Evolutionary conservation across 2,329 filamentous ascomycete species (phyloP), one percentile per base, ranked within the genome.

Genomic region (Ascochyta viciae-villosae): DNA sequence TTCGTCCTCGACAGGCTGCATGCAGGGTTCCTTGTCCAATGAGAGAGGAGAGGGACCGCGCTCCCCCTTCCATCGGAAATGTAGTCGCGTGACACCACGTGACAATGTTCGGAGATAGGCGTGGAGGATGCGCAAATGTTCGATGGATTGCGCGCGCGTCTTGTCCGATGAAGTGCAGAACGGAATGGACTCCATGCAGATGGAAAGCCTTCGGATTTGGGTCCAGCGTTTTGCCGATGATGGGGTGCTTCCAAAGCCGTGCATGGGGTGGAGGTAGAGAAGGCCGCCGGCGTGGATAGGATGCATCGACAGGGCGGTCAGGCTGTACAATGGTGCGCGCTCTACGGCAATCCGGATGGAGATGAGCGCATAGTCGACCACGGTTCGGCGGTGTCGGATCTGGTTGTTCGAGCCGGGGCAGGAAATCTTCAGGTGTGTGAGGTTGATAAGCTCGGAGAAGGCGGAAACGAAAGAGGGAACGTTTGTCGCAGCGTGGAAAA

Each of bases 401-500:
- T 71, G 59, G 8, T 82, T 79, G 56, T 87, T 81, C 74, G 92
- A 89, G 34, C 87, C 89, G 5, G 90, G 90, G 64, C 91, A 95
- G 58, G 86, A 87, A 70, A 96, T 84, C 44, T 85, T 89, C 56
- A 96, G 81, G 72, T 94, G 90, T 41, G 85, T 81, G 66, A 96
- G 80, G 65, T 88, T 89, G 54, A 85, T 79, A 67, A 96, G 75
- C 60, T 87, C 80, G 33, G 83, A 84, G 71, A 96, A 81, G 44
- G 90, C 90, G 61, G 87, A 83, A 65, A 94, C 87, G 78, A 96
- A 96, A 35, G 90, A 90, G 5, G 90, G 85, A 6, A 96, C 89
- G 71, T 96, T 95, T 58, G 91, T 94, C 7, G 92, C 90, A 6
- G 92, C 90, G 71, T 96, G 92, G 77, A 96, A 96, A 3, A 96